Conservation (phyloP, 306 rosid species). For the Arachis hypogaea region DNA sequence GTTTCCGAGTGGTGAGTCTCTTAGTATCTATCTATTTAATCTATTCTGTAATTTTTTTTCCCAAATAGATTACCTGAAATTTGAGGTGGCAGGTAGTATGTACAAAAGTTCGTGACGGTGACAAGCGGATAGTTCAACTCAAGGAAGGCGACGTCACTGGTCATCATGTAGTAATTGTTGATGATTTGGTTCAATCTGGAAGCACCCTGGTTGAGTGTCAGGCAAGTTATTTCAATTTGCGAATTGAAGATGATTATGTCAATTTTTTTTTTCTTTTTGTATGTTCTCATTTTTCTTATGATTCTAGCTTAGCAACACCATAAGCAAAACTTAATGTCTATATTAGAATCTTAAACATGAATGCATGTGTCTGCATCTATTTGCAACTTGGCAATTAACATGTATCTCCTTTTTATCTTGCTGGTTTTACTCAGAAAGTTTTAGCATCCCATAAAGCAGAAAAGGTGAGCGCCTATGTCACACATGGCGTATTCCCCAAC, state of each 20-base stretch:
- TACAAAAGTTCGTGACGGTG: conserved; percentile 92
- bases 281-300: conserved; percentile 12
- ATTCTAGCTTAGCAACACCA: background rate
- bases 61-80: conserved; percentile 27
- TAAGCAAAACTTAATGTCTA: conserved; percentile 2
- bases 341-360: background rate
- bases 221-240: conserved; percentile 52
- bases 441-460: conserved; percentile 89
- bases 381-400: conserved; percentile 21
- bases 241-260: background rate
- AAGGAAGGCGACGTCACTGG: conserved; percentile 93
- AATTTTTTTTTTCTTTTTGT: background rate
- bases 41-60: background rate
- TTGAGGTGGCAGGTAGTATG: conserved; percentile 76
- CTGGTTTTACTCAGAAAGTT: conserved; percentile 64
- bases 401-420: background rate
- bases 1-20: conserved; percentile 67
- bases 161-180: conserved; percentile 89
- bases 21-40: conserved; percentile 14
- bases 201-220: conserved; percentile 94
- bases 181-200: conserved; percentile 98
- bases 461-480: conserved; percentile 89
- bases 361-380: background rate
- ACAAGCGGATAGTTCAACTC: conserved; percentile 89
- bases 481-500: conserved; percentile 93